phyloP scores from a whole-genome alignment of 2,329 filamentous ascomycete genomes.

The Eurotiales sp. region DNA sequence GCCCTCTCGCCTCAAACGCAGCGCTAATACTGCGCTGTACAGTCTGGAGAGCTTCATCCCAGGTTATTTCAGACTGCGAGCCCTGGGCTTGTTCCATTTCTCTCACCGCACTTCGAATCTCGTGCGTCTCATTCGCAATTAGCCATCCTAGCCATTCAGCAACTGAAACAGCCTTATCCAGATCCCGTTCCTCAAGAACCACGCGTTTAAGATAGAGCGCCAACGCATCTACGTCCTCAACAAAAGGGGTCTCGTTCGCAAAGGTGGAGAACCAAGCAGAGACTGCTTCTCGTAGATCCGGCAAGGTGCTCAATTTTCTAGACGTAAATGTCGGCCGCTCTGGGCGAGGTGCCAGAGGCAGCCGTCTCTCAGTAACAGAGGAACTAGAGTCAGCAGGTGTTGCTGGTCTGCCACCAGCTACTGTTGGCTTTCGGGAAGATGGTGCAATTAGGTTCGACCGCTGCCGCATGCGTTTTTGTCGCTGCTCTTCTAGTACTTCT shows the following conservation, averaged over 20 bases:
- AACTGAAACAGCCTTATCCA: conserved; percentile 68
- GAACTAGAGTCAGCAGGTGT: conserved; percentile 15
- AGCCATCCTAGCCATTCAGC: conserved; percentile 60
- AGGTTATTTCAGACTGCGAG: conserved; percentile 24
- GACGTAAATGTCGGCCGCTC: conserved; percentile 60
- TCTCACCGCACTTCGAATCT: conserved; percentile 27
- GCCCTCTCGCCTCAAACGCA: conserved; percentile 42
- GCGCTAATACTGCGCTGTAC: conserved; percentile 42
- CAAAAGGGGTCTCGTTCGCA: conserved; percentile 68
- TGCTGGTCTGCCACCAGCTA: conserved; percentile 17
- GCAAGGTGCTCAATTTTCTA: conserved; percentile 50
- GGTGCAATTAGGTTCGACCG: conserved; percentile 43
- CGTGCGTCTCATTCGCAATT: conserved; percentile 36
- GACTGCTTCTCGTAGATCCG: conserved; percentile 70
- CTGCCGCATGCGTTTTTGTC: conserved; percentile 57
- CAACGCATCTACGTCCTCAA: conserved; percentile 71
- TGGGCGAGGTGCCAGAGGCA: conserved; percentile 47
- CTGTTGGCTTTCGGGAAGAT: conserved; percentile 14
- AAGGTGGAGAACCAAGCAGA: conserved; percentile 74
- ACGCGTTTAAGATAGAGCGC: conserved; percentile 69
- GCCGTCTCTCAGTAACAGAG: conserved; percentile 22
- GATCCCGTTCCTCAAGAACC: conserved; percentile 69
- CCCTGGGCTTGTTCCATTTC: conserved; percentile 1
- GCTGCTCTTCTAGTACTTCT: conserved; percentile 75
- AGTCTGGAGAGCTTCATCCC: conserved; percentile 35